phyloP scores from a whole-genome alignment of 1,284 basidiomycete species.

The Trichosporon asahii region DNA sequence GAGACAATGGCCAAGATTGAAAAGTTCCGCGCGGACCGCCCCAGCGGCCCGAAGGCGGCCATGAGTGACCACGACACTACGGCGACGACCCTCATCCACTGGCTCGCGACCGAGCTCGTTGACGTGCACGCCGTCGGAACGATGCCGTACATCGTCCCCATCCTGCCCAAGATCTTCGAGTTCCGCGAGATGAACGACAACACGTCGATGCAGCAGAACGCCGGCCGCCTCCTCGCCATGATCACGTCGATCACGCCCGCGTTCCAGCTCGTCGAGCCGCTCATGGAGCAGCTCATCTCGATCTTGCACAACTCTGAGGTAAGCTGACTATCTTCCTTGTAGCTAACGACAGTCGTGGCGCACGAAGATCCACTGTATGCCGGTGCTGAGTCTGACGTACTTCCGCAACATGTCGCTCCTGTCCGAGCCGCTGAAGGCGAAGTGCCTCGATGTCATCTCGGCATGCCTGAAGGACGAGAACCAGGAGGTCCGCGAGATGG shows the following conservation, averaged over 20 bases:
- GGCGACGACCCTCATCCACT: conserved; percentile 67
- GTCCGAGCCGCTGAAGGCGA: conserved; percentile 62
- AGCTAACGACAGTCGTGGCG: conserved; percentile 50
- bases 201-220: conserved; percentile 50
- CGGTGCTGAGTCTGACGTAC: conserved; percentile 52
- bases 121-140: conserved; percentile 69
- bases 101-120: conserved; percentile 68
- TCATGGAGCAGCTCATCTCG: conserved; percentile 50
- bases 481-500: conserved; percentile 89
- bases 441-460: conserved; percentile 63
- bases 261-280: conserved; percentile 50
- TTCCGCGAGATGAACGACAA: conserved; percentile 52
- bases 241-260: conserved; percentile 54
- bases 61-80: conserved; percentile 84
- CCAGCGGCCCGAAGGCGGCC: conserved; percentile 81
- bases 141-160: conserved; percentile 70
- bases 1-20: conserved; percentile 61
- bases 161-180: conserved; percentile 60
- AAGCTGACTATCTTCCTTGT: conserved; percentile 15
- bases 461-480: conserved; percentile 80
- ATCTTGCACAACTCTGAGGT: conserved; percentile 51
- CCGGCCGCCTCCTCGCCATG: conserved; percentile 51
- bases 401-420: conserved; percentile 69
- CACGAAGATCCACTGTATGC: conserved; percentile 54
- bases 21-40: conserved; percentile 66